Conservation (phyloP, 2,329 filamentous ascomycete genomes). For the Pochonia chlamydosporia region DNA sequence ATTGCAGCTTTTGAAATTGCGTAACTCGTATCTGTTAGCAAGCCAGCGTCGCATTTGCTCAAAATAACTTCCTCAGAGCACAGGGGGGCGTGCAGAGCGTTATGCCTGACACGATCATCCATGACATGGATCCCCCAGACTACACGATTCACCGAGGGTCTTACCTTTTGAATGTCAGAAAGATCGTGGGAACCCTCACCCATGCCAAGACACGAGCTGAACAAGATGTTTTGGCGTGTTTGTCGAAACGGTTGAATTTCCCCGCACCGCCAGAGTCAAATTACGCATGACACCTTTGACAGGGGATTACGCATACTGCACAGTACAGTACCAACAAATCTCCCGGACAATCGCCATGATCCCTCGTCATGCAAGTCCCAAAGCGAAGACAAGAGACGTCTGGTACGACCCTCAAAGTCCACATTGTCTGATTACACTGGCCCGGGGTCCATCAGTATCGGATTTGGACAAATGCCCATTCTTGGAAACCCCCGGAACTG, state of each 20-base stretch:
- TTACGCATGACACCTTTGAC: neutral
- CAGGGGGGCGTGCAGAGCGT: neutral
- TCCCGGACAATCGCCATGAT: neutral
- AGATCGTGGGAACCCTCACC: slow-evolving; percentile 20
- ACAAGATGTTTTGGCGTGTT: slow-evolving; percentile 4
- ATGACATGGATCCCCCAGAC: neutral
- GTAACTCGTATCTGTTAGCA: neutral
- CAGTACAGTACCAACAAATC: too few relatives aligned
- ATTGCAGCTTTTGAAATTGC: neutral
- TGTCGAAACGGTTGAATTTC: neutral
- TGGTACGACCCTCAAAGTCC: too few relatives aligned
- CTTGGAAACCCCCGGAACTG: neutral
- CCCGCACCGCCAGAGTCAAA: neutral
- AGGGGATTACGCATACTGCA: too few relatives aligned
- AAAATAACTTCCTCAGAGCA: neutral
- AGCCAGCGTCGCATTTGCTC: neutral
- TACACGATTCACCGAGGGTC: too few relatives aligned
- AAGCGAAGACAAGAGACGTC: too few relatives aligned
- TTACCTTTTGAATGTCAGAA: too few relatives aligned
- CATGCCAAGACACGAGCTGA: slow-evolving; percentile 5
- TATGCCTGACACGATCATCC: neutral
- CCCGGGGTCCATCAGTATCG: too few relatives aligned
- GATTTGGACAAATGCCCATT: neutral
- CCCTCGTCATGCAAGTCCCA: neutral
- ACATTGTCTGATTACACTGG: too few relatives aligned